These are phyloP conservation scores for Plasmopara muralis DNA, from an alignment of 352 stramenopile species.

Conservation along the genomic window DNA sequence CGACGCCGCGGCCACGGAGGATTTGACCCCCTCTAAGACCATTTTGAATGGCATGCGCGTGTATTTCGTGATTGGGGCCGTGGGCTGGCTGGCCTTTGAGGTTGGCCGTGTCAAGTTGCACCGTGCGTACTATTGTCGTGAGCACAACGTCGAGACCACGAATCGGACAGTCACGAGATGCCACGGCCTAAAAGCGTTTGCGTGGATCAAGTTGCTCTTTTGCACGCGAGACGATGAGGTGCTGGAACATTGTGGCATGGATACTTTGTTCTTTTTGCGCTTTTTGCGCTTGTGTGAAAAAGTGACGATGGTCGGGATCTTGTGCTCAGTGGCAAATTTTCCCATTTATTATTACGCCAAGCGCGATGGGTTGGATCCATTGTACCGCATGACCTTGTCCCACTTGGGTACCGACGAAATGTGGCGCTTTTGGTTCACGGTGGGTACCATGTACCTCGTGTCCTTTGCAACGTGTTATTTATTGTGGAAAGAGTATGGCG, in stretches of 20 bases:
- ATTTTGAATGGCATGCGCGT: slow-evolving; percentile 55
- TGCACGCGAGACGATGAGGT: slow-evolving; percentile 59
- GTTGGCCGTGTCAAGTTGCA: slow-evolving; percentile 46
- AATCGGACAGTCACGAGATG: slow-evolving; percentile 34
- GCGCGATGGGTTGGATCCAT: slow-evolving; percentile 22
- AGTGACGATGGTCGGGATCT: slow-evolving; percentile 44
- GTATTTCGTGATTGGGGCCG: slow-evolving; percentile 59
- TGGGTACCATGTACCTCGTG: slow-evolving; percentile 61
- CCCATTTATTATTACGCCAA: slow-evolving; percentile 72
- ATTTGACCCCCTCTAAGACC: slow-evolving; percentile 58
- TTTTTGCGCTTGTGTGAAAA: slow-evolving; percentile 72
- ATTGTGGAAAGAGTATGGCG: slow-evolving; percentile 61
- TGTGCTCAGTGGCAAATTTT: slow-evolving; percentile 62
- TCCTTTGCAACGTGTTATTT: slow-evolving; percentile 53
- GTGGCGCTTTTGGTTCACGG: slow-evolving; percentile 64
- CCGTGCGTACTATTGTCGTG: slow-evolving; percentile 69
- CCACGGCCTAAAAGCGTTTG: slow-evolving; percentile 33
- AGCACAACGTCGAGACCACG: slow-evolving; percentile 47
- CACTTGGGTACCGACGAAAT: slow-evolving; percentile 40
- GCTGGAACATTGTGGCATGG: slow-evolving; percentile 62
- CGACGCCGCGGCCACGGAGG: slow-evolving; percentile 28
- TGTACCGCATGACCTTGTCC: slow-evolving; percentile 70
- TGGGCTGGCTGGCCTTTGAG: slow-evolving; percentile 66
- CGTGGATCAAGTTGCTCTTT: slow-evolving; percentile 55
- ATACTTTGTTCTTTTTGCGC: slow-evolving; percentile 76